Percentiles rank a stretch among this genome's conserved stretches.
These are phyloP conservation scores for Lentinula raphanica DNA, from an alignment of 768 basidiomycete genomes.

Conservation along the genomic window DNA sequence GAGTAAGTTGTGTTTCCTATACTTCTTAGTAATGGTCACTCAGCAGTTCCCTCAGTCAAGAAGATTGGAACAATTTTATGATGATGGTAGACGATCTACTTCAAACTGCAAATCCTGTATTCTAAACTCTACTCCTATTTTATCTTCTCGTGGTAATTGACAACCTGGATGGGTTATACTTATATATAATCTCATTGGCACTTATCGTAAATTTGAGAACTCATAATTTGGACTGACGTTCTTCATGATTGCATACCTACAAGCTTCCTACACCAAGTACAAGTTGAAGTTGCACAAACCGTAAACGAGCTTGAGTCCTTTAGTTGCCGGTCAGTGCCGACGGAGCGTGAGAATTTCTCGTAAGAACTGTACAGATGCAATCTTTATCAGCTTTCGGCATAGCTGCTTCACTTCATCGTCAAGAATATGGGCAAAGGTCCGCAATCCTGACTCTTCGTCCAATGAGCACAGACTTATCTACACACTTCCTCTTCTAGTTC, in stretches of 20 bases:
- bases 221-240: too few species aligned
- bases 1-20: neutral
- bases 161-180: too few species aligned
- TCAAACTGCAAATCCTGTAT: neutral
- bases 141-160: too few species aligned
- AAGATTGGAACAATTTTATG: slow-evolving; percentile 1
- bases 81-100: neutral
- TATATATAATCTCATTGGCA: too few species aligned
- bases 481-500: slow-evolving; percentile 51
- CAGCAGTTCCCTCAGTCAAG: neutral
- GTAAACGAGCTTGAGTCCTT: too few species aligned
- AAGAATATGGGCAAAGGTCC: slow-evolving; percentile 68
- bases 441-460: neutral
- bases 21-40: neutral
- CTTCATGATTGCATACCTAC: too few species aligned
- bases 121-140: too few species aligned
- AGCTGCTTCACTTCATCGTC: slow-evolving; percentile 17
- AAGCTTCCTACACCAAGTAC: too few species aligned
- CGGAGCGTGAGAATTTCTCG: neutral
- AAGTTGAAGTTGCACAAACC: too few species aligned
- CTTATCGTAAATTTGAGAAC: too few species aligned
- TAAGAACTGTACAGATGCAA: neutral
- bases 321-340: neutral
- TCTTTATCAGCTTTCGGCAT: neutral
- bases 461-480: neutral